phyloP scores from a whole-genome alignment of 2,329 filamentous ascomycete genomes.

The Xylaria sp. region DNA sequence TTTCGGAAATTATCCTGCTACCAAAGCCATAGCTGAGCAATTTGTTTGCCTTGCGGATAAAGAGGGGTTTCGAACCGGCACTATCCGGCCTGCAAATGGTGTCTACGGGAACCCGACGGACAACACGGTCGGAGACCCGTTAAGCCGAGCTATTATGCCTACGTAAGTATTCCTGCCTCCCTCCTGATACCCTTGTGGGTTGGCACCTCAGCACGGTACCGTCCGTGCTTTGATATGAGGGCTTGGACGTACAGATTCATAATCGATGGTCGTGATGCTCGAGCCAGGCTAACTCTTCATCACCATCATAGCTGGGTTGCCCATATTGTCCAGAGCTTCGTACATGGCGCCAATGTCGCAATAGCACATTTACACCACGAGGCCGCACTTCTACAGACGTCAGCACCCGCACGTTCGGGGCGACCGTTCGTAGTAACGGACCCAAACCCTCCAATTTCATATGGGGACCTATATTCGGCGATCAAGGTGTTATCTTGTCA shows the following conservation, averaged over 20 bases:
- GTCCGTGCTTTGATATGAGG: background rate
- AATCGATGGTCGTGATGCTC: background rate
- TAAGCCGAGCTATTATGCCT: conserved; percentile 53
- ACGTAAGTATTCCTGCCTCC: conserved; percentile 54
- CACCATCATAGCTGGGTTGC: conserved; percentile 50
- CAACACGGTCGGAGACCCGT: conserved; percentile 57
- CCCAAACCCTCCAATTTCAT: conserved; percentile 55
- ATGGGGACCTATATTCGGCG: conserved; percentile 52
- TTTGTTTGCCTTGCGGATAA: conserved; percentile 57
- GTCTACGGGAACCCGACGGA: conserved; percentile 64
- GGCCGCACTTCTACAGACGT: conserved; percentile 50
- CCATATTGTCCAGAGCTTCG: conserved; percentile 55
- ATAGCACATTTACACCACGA: conserved; percentile 57
- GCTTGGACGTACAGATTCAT: background rate
- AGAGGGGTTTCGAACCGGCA: conserved; percentile 59
- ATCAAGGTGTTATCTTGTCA: conserved; percentile 52
- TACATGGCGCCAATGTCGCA: conserved; percentile 56
- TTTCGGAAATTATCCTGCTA: conserved; percentile 62
- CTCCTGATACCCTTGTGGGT: background rate
- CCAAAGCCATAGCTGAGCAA: conserved; percentile 64
- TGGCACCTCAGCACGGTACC: background rate
- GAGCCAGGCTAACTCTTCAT: conserved; percentile 16
- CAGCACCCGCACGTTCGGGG: conserved; percentile 50
- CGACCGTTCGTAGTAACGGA: conserved; percentile 57
- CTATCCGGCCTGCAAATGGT: conserved; percentile 63